These are phyloP conservation scores for Dothiorella sarmentorum DNA, from an alignment of 2,329 filamentous ascomycete species.

Conservation along the genomic window DNA sequence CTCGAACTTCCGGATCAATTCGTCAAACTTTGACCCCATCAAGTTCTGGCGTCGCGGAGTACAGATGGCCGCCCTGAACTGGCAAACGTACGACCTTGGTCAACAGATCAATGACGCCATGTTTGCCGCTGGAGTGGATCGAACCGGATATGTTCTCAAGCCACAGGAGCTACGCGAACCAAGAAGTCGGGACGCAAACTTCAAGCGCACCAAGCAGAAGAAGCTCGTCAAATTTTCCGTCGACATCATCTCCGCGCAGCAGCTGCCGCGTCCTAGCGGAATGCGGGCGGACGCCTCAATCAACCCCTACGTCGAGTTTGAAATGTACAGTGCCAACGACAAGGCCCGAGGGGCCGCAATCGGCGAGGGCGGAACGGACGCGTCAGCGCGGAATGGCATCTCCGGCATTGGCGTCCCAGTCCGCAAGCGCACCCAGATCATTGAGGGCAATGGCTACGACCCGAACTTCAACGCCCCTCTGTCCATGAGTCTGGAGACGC, in stretches of 20 bases:
- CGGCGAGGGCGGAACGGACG: constrained; percentile 63
- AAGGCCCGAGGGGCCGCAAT: constrained; percentile 71
- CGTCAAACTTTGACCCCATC: constrained; percentile 91
- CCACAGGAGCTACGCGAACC: constrained; percentile 69
- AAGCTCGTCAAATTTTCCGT: constrained; percentile 82
- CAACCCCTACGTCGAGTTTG: constrained; percentile 91
- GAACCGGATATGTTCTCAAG: constrained; percentile 90
- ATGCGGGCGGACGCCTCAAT: constrained; percentile 71
- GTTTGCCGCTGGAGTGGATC: constrained; percentile 86
- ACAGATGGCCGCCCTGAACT: constrained; percentile 96
- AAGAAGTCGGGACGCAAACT: constrained; percentile 29
- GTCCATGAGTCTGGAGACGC: constrained; percentile 82
- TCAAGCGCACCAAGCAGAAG: constrained; percentile 61
- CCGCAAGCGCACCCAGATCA: constrained; percentile 73
- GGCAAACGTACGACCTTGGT: constrained; percentile 94
- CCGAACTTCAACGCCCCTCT: constrained; percentile 80
- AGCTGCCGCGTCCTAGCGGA: constrained; percentile 78
- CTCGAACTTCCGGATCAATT: constrained; percentile 73
- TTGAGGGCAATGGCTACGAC: constrained; percentile 89
- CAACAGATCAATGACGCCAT: constrained; percentile 98
- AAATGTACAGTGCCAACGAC: constrained; percentile 92
- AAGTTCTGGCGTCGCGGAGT: constrained; percentile 93
- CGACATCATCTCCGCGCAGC: constrained; percentile 88
- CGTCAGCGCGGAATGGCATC: constrained; percentile 60
- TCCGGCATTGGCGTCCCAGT: constrained; percentile 69